A percentile compares a stretch with the other conserved stretches of the same genome.
Evolutionary conservation across 2,329 filamentous ascomycete genomes (phyloP).

Genomic region (Sporothrix brasiliensis): DNA sequence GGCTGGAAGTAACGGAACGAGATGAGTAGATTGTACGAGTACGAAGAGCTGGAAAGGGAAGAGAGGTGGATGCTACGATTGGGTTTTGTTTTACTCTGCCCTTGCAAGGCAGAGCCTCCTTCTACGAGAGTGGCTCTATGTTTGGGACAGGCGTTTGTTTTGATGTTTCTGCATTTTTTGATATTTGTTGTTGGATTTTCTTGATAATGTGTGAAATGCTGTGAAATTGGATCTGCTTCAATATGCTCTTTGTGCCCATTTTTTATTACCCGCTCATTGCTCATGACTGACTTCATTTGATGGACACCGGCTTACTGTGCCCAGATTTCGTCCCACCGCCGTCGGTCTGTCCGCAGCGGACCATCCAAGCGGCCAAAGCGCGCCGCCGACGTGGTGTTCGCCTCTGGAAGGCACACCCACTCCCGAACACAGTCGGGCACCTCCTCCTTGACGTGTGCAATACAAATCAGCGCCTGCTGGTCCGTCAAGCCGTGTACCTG

Average conservation of each 20-base stretch:
- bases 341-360: conserved; percentile 59
- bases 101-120: background rate
- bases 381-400: conserved; percentile 63
- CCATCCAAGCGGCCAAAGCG: conserved; percentile 67
- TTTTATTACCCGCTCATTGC: background rate
- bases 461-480: conserved; percentile 82
- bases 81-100: background rate
- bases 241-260: background rate
- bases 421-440: conserved; percentile 80
- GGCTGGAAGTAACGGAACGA: background rate
- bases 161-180: background rate
- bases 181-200: background rate
- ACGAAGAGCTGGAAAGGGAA: background rate
- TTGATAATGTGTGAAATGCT: conserved; percentile 10
- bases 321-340: conserved; percentile 70
- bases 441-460: conserved; percentile 88
- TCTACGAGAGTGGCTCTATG: background rate
- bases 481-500: conserved; percentile 65
- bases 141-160: conserved; percentile 10
- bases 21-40: conserved; percentile 14
- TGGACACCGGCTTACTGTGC: conserved; percentile 39
- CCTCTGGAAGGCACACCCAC: conserved; percentile 83
- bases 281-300: background rate
- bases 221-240: background rate
- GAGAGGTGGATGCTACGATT: background rate